A percentile compares a stretch with the other conserved stretches of the same genome.
These are phyloP conservation scores for Fusarium stilboides DNA, from an alignment of 2,329 filamentous ascomycete species.

Conservation along the genomic window DNA sequence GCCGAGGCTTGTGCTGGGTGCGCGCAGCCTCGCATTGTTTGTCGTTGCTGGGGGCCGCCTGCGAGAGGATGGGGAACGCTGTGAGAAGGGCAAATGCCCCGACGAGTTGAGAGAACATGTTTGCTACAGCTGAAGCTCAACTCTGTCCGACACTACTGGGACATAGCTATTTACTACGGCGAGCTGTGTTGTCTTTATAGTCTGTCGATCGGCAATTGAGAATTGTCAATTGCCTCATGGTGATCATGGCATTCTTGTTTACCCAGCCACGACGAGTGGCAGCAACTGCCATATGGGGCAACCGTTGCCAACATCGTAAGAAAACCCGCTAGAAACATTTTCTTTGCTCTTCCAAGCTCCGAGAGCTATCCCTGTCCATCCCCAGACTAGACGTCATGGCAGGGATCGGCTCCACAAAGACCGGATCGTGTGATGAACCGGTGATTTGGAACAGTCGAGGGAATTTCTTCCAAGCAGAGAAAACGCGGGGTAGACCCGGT, in stretches of 20 bases:
- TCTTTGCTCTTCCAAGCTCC: not conserved
- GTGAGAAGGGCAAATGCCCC: slow-evolving; percentile 22
- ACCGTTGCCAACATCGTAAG: not conserved
- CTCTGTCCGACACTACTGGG: not conserved
- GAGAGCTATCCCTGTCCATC: not conserved
- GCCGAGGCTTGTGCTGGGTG: slow-evolving; percentile 45
- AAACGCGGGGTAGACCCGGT: slow-evolving; percentile 10
- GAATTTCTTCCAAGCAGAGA: not conserved
- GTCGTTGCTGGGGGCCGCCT: not conserved
- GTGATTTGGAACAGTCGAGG: not conserved
- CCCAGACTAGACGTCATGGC: slow-evolving; percentile 16
- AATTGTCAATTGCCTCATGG: no score
- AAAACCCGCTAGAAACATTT: not conserved
- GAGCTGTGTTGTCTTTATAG: slow-evolving; percentile 1
- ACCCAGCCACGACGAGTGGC: not conserved
- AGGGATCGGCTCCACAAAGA: not conserved
- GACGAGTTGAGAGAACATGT: slow-evolving; percentile 19
- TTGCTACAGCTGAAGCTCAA: not conserved
- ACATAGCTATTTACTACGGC: not conserved
- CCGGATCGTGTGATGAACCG: not conserved
- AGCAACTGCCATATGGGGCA: slow-evolving; percentile 2
- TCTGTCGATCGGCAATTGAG: not conserved
- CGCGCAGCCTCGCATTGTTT: slow-evolving; percentile 6
- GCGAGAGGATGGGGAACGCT: not conserved
- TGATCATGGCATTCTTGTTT: slow-evolving; percentile 1